A percentile compares a stretch with the other conserved stretches of the same genome.
phyloP scores from a whole-genome alignment of 2,329 filamentous ascomycete species.

The Emydomyces testavorans region DNA sequence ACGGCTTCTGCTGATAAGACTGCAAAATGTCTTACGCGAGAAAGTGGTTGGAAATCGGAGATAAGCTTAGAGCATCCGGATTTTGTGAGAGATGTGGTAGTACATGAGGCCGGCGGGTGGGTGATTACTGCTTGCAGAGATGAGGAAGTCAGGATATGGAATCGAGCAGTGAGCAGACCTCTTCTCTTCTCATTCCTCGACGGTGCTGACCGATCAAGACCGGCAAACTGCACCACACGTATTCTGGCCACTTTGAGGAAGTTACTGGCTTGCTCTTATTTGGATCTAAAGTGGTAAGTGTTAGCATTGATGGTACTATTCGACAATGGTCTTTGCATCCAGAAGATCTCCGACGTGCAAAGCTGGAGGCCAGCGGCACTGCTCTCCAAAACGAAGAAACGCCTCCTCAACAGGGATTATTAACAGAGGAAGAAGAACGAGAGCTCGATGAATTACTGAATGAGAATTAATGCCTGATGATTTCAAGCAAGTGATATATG shows the following conservation, averaged over 20 bases:
- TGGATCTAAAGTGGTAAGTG: conserved; percentile 53
- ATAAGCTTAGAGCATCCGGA: conserved; percentile 70
- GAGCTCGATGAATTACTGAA: conserved; percentile 88
- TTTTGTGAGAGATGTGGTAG: conserved; percentile 72
- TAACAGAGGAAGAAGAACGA: conserved; percentile 84
- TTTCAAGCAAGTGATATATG: not conserved
- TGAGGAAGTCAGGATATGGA: conserved; percentile 87
- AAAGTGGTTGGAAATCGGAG: conserved; percentile 57
- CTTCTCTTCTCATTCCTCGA: not conserved
- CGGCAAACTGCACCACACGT: conserved; percentile 60
- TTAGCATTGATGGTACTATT: conserved; percentile 81
- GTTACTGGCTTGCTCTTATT: conserved; percentile 68
- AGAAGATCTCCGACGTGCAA: conserved; percentile 46
- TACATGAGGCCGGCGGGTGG: conserved; percentile 59
- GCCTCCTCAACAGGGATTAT: conserved; percentile 39
- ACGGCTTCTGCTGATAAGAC: conserved; percentile 87
- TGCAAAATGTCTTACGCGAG: conserved; percentile 63
- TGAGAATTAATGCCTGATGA: conserved; percentile 39
- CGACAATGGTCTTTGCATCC: conserved; percentile 67
- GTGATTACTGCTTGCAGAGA: conserved; percentile 80
- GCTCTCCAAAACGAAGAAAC: conserved; percentile 37
- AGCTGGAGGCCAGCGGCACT: conserved; percentile 37
- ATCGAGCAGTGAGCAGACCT: conserved; percentile 40
- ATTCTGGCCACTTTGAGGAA: conserved; percentile 84
- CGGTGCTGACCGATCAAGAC: conserved; percentile 37